Percentiles rank a stretch among this genome's conserved stretches.
phyloP scores from a whole-genome alignment of 257 asterid species.

The Capsicum pubescens region DNA sequence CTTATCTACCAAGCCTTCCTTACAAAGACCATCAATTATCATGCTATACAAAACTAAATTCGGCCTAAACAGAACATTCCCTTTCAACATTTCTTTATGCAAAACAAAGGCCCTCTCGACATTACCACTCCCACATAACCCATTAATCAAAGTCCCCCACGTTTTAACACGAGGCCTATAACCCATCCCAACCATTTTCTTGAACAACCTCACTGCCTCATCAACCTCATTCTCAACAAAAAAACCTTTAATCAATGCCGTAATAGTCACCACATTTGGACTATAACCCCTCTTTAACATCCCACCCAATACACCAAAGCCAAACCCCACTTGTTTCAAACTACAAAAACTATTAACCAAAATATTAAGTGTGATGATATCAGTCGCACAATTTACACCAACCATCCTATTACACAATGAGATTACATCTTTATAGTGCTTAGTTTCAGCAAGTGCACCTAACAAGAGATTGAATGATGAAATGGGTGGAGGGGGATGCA shows the following conservation, averaged over 20 bases:
- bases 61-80: slow-evolving; percentile 47
- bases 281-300: slow-evolving; percentile 60
- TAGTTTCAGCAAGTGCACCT: slow-evolving; percentile 54
- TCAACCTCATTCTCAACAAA: slow-evolving; percentile 50
- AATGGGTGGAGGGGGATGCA: slow-evolving; percentile 50
- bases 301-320: slow-evolving; percentile 65
- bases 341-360: slow-evolving; percentile 64
- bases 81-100: slow-evolving; percentile 53
- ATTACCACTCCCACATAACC: slow-evolving; percentile 32
- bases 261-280: slow-evolving; percentile 59
- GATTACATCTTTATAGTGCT: slow-evolving; percentile 45
- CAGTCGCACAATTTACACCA: slow-evolving; percentile 46
- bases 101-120: slow-evolving; percentile 56
- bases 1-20: slow-evolving; percentile 59
- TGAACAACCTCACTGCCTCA: slow-evolving; percentile 58
- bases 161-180: slow-evolving; percentile 52
- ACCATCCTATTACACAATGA: slow-evolving; percentile 54
- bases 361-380: slow-evolving; percentile 60
- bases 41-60: slow-evolving; percentile 58
- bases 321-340: slow-evolving; percentile 44
- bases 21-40: slow-evolving; percentile 69
- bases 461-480: slow-evolving; percentile 57
- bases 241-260: slow-evolving; percentile 69
- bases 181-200: slow-evolving; percentile 54
- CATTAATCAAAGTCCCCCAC: slow-evolving; percentile 66